Percentiles rank a stretch among this genome's conserved stretches.
These are phyloP conservation scores for Fusarium setosum DNA, from an alignment of 2,329 filamentous ascomycete genomes.

Conservation along the genomic window DNA sequence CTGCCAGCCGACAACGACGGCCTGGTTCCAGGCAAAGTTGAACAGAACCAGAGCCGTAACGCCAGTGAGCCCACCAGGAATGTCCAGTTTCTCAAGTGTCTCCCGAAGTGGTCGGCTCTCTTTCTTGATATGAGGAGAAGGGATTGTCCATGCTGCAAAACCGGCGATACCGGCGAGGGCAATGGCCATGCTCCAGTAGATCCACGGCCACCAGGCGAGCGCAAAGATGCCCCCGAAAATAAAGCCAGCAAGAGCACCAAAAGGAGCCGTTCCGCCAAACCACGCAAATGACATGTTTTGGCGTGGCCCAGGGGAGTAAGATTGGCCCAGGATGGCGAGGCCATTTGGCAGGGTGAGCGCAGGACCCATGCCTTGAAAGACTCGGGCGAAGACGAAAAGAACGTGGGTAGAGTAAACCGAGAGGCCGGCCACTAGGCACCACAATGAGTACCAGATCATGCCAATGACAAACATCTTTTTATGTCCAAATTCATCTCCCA, in stretches of 20 bases:
- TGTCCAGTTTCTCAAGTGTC: slow-evolving; percentile 2
- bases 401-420: slow-evolving; percentile 48
- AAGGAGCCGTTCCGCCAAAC: slow-evolving; percentile 49
- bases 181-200: slow-evolving; percentile 20
- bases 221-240: slow-evolving; percentile 39
- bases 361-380: slow-evolving; percentile 65
- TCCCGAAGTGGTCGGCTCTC: slow-evolving; percentile 28
- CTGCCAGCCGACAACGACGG: slow-evolving; percentile 65
- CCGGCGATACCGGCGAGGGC: not conserved
- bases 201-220: slow-evolving; percentile 56
- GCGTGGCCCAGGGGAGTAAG: slow-evolving; percentile 54
- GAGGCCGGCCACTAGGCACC: slow-evolving; percentile 57
- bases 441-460: slow-evolving; percentile 61
- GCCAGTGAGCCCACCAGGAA: slow-evolving; percentile 50
- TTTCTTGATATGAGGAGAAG: not conserved
- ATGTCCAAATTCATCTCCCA: slow-evolving; percentile 66
- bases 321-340: slow-evolving; percentile 64
- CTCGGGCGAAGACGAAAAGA: slow-evolving; percentile 59
- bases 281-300: slow-evolving; percentile 50
- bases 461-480: slow-evolving; percentile 62
- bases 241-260: slow-evolving; percentile 43
- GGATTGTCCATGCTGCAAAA: slow-evolving; percentile 28
- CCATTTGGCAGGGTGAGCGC: slow-evolving; percentile 68
- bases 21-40: slow-evolving; percentile 74
- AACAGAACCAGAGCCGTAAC: slow-evolving; percentile 65